Evolutionary conservation across 768 basidiomycete species (phyloP), one percentile per base, ranked within the genome.

Genomic region (Mrakia gelida): DNA sequence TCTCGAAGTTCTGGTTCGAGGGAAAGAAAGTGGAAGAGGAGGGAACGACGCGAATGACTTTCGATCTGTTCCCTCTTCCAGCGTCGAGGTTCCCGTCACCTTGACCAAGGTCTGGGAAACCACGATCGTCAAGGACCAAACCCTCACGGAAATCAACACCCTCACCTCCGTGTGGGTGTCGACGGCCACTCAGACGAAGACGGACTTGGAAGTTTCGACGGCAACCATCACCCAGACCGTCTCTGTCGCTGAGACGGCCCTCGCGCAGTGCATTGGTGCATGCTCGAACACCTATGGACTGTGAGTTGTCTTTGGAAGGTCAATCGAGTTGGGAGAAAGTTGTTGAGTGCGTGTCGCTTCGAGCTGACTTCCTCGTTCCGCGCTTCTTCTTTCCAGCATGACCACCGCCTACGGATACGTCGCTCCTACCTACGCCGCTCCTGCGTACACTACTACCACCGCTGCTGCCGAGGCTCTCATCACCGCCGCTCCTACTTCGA

Each of bases 91-190:
- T 16, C 65, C 65, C 32, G 65, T 67, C 7, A 70, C 67, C 34
- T 23, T 70, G 13, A 70, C 67, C 67, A 70, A 70, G 41, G 13
- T 70, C 23, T 70, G 67, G 67, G 38, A 41, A 41, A 70, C 67
- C 7, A 70, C 67, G 0, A n/a, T 41, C 34, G n/a, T 70, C 41
- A 23, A 70, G 41, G 34, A 41, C 1, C 9, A 70, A 1, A 70
- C 67, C 41, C 34, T 70, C 41, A 70, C 67, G 10, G 2, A 43
- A 41, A 41, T 70, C 38, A 23, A 70, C 16, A 70, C 67, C 16
- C 21, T 41, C 38, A 70, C 67, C 38, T 70, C 67, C 10, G 41
- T 70, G 21, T 70, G 67, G 67, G 67, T 70, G 0, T 41, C 67
- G 1, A 70, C 67, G 21, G 67, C 67, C 0, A 70, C 41, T 8